These are phyloP conservation scores for Diplodia scrobiculata DNA, from an alignment of 2,329 filamentous ascomycete genomes.

Conservation along the genomic window DNA sequence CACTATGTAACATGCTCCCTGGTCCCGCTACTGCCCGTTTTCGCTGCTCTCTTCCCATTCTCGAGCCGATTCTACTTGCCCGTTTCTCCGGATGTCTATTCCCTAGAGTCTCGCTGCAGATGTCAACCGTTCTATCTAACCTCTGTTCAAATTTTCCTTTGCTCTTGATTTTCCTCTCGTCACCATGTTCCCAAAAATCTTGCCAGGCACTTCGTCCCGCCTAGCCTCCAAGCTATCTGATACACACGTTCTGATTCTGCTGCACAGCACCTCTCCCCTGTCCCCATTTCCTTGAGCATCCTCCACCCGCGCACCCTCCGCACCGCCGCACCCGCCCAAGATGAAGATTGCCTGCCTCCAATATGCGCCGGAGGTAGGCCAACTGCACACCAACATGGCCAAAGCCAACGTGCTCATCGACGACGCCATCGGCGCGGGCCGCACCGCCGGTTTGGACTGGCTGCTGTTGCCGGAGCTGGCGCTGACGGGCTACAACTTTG, in stretches of 20 bases:
- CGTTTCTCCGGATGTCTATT: not conserved
- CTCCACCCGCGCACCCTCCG: not conserved
- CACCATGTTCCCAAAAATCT: not conserved
- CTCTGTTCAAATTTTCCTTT: not conserved
- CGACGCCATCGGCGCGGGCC: conserved; percentile 48
- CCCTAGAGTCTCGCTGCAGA: not conserved
- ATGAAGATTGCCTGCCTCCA: conserved; percentile 73
- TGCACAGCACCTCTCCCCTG: not conserved
- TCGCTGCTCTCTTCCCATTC: conserved; percentile 2
- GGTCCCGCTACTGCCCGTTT: not conserved
- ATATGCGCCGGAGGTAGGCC: conserved; percentile 70
- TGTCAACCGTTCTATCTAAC: not conserved
- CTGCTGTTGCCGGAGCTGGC: conserved; percentile 76
- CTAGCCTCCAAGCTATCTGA: not conserved
- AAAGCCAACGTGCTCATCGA: conserved; percentile 66
- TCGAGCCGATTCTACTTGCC: not conserved
- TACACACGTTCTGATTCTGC: not conserved
- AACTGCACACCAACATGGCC: conserved; percentile 69
- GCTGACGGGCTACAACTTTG: conserved; percentile 79
- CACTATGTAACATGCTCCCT: not conserved
- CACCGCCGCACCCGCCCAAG: conserved; percentile 30
- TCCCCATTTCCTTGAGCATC: not conserved
- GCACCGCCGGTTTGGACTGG: conserved; percentile 59
- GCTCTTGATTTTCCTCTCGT: not conserved
- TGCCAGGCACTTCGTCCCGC: not conserved